Conservation (phyloP, 2,329 filamentous ascomycete genomes). For the Scedosporium apiospermum region DNA sequence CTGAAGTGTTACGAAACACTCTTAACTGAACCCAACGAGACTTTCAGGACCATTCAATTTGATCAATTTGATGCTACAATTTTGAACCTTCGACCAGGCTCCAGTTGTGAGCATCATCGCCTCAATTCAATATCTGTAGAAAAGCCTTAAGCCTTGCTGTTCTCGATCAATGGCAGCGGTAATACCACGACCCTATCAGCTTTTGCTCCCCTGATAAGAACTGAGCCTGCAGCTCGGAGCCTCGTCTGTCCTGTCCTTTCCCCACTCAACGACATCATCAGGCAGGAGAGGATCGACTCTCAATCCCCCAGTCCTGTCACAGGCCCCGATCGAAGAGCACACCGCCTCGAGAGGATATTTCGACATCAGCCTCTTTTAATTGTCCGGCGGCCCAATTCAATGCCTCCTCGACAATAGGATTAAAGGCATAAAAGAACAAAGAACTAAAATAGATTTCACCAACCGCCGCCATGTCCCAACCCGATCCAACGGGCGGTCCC, state of each 20-base stretch:
- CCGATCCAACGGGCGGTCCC: not conserved
- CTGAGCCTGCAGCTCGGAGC: not conserved
- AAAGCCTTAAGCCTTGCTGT: not conserved
- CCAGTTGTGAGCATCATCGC: not conserved
- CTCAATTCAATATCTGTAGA: not conserved
- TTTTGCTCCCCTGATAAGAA: not conserved
- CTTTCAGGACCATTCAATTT: no score
- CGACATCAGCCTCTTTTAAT: no score
- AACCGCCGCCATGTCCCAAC: not conserved
- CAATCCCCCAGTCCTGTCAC: no score
- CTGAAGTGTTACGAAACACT: no score
- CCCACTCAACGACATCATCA: not conserved
- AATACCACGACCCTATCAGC: not conserved
- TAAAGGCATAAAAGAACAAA: not conserved
- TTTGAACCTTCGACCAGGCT: no score
- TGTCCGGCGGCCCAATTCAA: no score
- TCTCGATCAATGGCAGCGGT: not conserved
- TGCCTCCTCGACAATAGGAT: no score
- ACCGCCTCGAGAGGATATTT: no score
- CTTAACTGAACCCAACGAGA: no score
- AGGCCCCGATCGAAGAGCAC: no score
- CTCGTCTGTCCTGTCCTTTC: no score
- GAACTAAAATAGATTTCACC: not conserved
- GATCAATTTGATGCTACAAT: no score
- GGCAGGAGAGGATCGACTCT: not conserved